Conservation (phyloP, 2,329 filamentous ascomycete genomes). For the Claviceps purpurea region DNA sequence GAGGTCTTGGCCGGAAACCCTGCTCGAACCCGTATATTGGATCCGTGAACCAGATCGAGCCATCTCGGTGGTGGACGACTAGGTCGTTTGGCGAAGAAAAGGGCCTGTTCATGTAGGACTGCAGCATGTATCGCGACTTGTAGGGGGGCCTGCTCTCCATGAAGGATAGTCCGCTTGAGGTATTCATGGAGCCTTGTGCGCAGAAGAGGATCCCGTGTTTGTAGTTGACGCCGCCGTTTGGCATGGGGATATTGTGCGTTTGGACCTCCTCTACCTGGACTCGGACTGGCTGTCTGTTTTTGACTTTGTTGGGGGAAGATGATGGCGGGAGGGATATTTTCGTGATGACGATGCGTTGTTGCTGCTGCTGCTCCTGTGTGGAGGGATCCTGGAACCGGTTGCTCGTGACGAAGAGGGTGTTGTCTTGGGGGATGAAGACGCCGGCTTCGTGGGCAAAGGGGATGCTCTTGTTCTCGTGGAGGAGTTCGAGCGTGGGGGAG, state of each 20-base stretch:
- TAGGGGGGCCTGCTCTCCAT: slow-evolving; percentile 22
- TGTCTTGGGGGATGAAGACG: slow-evolving; percentile 17
- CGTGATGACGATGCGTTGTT: slow-evolving; percentile 16
- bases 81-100: slow-evolving; percentile 40
- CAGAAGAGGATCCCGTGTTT: slow-evolving; percentile 26
- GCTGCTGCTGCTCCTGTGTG: slow-evolving; percentile 6
- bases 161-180: slow-evolving; percentile 16
- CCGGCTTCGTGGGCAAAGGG: slow-evolving; percentile 37
- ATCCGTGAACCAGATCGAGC: slow-evolving; percentile 37
- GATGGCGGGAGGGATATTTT: slow-evolving; percentile 11
- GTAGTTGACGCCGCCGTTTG: slow-evolving; percentile 37
- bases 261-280: slow-evolving; percentile 20
- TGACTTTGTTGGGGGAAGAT: background rate
- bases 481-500: slow-evolving; percentile 20
- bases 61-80: slow-evolving; percentile 25
- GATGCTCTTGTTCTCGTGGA: slow-evolving; percentile 24
- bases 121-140: slow-evolving; percentile 16
- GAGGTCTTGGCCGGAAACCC: slow-evolving; percentile 28
- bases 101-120: slow-evolving; percentile 26
- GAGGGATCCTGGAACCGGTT: slow-evolving; percentile 15
- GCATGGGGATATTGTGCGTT: slow-evolving; percentile 24
- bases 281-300: slow-evolving; percentile 5
- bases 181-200: slow-evolving; percentile 21
- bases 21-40: slow-evolving; percentile 34
- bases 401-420: slow-evolving; percentile 21